A percentile compares a stretch with the other conserved stretches of the same genome.
Conservation (phyloP, 1,139 yeast species). For the Meyerozyma smithsonii region DNA sequence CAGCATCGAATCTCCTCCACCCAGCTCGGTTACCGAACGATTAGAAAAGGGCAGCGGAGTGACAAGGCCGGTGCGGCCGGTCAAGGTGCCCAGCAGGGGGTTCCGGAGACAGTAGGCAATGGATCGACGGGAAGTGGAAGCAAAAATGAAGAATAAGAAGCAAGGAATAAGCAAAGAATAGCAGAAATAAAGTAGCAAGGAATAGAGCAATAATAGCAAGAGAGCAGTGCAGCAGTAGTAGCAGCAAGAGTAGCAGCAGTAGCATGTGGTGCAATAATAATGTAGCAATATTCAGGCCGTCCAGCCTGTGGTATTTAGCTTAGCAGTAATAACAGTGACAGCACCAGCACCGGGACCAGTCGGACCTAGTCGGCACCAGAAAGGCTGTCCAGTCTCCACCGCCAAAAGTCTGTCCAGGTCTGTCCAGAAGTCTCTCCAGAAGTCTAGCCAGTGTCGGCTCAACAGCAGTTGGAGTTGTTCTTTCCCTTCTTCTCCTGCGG, state of each 20-base stretch:
- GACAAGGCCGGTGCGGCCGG: conserved; percentile 27
- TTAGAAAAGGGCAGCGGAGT: conserved; percentile 44
- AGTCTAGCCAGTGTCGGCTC: no score
- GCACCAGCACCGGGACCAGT: no score
- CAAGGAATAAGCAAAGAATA: neutral
- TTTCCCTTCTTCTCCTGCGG: conserved; percentile 74
- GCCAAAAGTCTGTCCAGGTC: no score
- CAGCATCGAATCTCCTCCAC: conserved; percentile 76
- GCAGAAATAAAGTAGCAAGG: neutral
- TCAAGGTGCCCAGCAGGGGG: neutral
- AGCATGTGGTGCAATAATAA: neutral
- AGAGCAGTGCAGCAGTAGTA: neutral
- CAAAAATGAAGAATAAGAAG: neutral
- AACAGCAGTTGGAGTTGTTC: conserved; percentile 64
- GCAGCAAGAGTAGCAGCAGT: neutral
- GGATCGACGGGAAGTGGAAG: neutral
- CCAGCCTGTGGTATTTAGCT: no score
- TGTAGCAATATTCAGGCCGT: no score
- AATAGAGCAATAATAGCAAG: neutral
- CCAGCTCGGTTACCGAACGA: conserved; percentile 42
- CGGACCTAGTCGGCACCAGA: no score
- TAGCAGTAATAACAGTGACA: no score
- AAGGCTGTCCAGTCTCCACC: no score
- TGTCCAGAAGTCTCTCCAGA: no score
- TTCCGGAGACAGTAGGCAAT: conserved; percentile 1